A percentile compares a stretch with the other conserved stretches of the same genome.
Evolutionary conservation across 179 eudicot genomes (phyloP).

Genomic region (Patellifolia procumbens): DNA sequence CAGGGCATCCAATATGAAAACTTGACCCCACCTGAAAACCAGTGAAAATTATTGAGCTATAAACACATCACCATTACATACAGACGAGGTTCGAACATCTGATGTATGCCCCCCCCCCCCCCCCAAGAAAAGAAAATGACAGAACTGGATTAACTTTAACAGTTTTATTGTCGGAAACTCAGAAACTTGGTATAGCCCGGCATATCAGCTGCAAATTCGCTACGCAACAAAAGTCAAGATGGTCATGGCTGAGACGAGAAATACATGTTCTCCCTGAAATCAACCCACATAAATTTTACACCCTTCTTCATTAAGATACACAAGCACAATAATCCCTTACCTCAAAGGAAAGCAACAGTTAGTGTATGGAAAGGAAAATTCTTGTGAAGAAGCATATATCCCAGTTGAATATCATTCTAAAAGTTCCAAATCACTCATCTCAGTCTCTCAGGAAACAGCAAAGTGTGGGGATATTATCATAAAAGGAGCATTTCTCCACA

Average conservation of each 20-base stretch:
- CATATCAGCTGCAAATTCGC: neutral
- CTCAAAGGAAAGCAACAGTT: neutral
- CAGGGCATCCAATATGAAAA: conserved; percentile 93
- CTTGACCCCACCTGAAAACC: conserved; percentile 97
- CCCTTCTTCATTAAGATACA: conserved; percentile 24
- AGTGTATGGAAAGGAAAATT: neutral
- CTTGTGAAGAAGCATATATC: neutral
- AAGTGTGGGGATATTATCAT: neutral
- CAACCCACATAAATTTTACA: neutral
- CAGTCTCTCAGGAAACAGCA: neutral
- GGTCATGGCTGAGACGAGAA: conserved; percentile 37
- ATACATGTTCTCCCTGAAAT: conserved; percentile 11
- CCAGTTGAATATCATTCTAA: neutral
- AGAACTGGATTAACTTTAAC: neutral
- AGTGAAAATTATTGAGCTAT: neutral
- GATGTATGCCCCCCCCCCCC: conserved; percentile 27
- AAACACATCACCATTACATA: neutral
- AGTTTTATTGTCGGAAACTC: neutral
- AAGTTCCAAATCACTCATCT: neutral
- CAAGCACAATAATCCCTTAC: neutral
- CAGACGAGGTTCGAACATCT: neutral
- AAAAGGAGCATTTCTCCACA: neutral
- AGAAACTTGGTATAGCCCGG: neutral
- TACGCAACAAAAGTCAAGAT: neutral
- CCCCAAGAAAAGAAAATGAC: conserved; percentile 6